Base-by-base conservation (phyloP, 805 yeast genomes). In the Metschnikowia gelsemii region DNA sequence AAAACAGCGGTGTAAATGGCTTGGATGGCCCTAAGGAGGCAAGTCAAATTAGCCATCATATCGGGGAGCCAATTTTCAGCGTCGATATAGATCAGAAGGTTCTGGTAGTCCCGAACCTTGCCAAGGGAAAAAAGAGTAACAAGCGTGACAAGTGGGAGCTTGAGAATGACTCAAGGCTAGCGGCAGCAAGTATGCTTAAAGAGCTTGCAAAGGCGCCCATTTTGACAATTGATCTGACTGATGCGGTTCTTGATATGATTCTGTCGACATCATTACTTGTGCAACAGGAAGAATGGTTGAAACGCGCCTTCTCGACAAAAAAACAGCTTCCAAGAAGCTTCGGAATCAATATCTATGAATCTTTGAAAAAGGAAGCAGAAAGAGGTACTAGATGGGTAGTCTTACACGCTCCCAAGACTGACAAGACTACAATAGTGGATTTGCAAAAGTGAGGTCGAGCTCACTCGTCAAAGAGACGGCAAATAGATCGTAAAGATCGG, bases 191-290 rank as follows among this genome's bases (percentile, higher is more conserved):
- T 3, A 67, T 83, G 34, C 57, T 88, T 29, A 72, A 73, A 36
- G 72, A 69, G 8, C 59, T 91, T 28, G 70, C 82, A 0, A 63
- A 67, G 17, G 82, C 93, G 0, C 91, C 97, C 0, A 76, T 91
- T 0, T 71, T 89, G 34, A 77, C 84, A 0, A 78, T 91, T 24
- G 98, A 91, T 57, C 80, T 78, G 3, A 74, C 83, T 46, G 96
- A 87, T 52, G 97, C 89, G 47, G 85, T 87, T 2, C 61, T 93
- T 46, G 91, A 89, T 37, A 85, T 89, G 75, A 85, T 91, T 28
- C 73, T 85, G 11, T 76, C 83, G 2, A 84, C 90, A 0, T 83
- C 95, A 0, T 62, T 87, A n/a, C 70, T 73, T 21, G 88, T 79
- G 47, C 82, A 79, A 36, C 51, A 37, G 17, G 95, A 87, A 47